A percentile compares a stretch with the other conserved stretches of the same genome.
Evolutionary conservation across 2,329 filamentous ascomycete genomes (phyloP).

Genomic region (Myriosclerotinia curreyana): DNA sequence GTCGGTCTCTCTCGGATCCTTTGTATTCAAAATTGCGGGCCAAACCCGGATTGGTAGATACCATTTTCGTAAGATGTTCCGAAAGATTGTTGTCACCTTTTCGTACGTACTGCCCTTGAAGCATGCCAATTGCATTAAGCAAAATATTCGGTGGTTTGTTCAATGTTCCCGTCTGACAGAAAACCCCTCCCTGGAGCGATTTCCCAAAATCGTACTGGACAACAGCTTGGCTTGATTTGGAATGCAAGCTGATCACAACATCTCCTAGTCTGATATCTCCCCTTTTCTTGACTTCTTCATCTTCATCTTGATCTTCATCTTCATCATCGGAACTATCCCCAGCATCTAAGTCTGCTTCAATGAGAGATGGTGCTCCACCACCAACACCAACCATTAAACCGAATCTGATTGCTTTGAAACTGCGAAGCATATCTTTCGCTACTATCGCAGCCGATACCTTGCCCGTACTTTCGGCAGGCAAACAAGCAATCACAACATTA

Average conservation of each 20-base stretch:
- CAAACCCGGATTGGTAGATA: conserved; percentile 1
- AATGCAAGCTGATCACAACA: conserved; percentile 25
- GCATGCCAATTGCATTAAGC: conserved; percentile 6
- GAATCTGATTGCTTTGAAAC: conserved; percentile 41
- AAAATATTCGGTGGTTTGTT: conserved; percentile 15
- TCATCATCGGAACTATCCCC: conserved; percentile 7
- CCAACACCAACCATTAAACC: conserved; percentile 47
- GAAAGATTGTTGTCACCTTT: conserved; percentile 4
- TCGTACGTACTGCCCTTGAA: not conserved
- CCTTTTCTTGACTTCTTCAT: conserved; percentile 15
- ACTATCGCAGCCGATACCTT: conserved; percentile 39
- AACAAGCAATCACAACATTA: conserved; percentile 30
- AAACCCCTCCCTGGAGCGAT: conserved; percentile 10
- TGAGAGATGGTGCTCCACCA: conserved; percentile 31
- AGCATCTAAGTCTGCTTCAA: conserved; percentile 24
- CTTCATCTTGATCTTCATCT: too few relatives aligned
- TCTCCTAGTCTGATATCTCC: conserved; percentile 27
- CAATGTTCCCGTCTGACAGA: conserved; percentile 2
- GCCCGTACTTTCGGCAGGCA: conserved; percentile 29
- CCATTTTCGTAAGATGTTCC: conserved; percentile 5
- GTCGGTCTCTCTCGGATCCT: conserved; percentile 30
- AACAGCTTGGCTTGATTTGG: conserved; percentile 25
- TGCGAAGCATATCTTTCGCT: conserved; percentile 33
- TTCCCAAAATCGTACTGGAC: conserved; percentile 36
- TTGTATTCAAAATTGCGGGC: conserved; percentile 21